phyloP scores from a whole-genome alignment of 2,329 filamentous ascomycete genomes.

The Fusarium sp. region DNA sequence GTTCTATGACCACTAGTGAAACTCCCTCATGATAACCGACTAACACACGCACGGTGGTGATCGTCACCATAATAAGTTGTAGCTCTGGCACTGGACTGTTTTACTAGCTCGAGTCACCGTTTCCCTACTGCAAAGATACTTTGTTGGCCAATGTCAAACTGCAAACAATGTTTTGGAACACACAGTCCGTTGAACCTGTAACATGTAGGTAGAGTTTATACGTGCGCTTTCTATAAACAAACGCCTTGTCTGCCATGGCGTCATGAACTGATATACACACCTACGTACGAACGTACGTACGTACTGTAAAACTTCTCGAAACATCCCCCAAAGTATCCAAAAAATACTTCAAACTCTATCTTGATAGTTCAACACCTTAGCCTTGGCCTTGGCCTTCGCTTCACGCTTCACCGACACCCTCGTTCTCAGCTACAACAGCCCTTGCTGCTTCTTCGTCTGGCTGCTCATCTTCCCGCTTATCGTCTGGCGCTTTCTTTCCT shows the following conservation, averaged over 20 bases:
- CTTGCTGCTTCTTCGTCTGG: conserved; percentile 45
- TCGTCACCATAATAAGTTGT: background rate
- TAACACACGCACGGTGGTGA: background rate
- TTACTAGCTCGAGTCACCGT: background rate
- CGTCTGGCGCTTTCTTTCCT: conserved; percentile 61
- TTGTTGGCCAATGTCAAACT: background rate
- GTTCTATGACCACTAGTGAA: background rate
- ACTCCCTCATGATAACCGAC: background rate
- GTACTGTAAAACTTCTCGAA: background rate
- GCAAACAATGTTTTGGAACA: conserved; percentile 4
- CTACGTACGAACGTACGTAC: background rate
- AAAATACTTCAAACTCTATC: background rate
- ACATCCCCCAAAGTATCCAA: background rate
- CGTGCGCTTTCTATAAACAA: background rate
- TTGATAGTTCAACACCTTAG: conserved; percentile 2
- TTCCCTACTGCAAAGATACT: background rate
- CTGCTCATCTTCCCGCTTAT: conserved; percentile 55
- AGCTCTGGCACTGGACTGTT: background rate
- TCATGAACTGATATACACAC: background rate
- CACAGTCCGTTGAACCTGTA: background rate
- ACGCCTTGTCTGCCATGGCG: background rate
- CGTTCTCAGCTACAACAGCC: conserved; percentile 40
- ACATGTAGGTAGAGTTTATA: conserved; percentile 1
- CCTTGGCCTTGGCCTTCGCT: background rate
- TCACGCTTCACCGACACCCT: conserved; percentile 45